Evolutionary conservation across 2,329 filamentous ascomycete genomes (phyloP).

Genomic region (Cordyceps cicadae): DNA sequence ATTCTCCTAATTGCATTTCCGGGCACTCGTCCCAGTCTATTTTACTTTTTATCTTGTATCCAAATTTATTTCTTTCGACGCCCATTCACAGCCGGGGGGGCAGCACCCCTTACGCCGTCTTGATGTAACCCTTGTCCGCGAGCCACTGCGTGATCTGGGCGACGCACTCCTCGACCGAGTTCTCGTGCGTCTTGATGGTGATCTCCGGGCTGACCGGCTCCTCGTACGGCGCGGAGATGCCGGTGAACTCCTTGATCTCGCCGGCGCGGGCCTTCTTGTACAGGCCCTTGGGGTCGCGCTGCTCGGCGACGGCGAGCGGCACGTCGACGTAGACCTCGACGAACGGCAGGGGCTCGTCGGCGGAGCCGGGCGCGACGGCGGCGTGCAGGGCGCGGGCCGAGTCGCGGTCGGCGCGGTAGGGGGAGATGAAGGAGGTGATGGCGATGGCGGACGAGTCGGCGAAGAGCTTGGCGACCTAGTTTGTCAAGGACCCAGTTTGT

Average conservation of each 20-base stretch:
- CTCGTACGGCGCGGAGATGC: slow-evolving; percentile 92
- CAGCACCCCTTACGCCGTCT: slow-evolving; percentile 18
- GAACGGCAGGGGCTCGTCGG: slow-evolving; percentile 70
- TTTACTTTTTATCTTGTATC: neutral
- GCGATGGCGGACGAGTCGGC: slow-evolving; percentile 82
- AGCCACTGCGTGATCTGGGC: slow-evolving; percentile 75
- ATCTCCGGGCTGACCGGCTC: slow-evolving; percentile 79
- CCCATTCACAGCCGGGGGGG: neutral
- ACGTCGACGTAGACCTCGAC: slow-evolving; percentile 93
- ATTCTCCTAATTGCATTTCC: neutral
- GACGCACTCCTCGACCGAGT: slow-evolving; percentile 82
- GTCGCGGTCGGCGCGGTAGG: slow-evolving; percentile 79
- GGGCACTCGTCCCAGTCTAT: neutral
- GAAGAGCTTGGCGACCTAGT: slow-evolving; percentile 89
- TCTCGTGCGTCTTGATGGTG: slow-evolving; percentile 72
- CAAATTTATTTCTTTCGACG: neutral
- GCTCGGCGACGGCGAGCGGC: slow-evolving; percentile 82
- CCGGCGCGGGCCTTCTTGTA: slow-evolving; percentile 95
- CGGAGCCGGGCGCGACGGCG: slow-evolving; percentile 30
- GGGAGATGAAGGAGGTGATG: slow-evolving; percentile 94
- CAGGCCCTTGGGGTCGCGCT: slow-evolving; percentile 92
- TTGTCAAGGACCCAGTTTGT: no score
- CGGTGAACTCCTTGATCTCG: slow-evolving; percentile 95
- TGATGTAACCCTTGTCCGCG: slow-evolving; percentile 51
- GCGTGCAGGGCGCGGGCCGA: slow-evolving; percentile 74